phyloP scores from a whole-genome alignment of 2,329 filamentous ascomycete species.

The Neospermospora avenae region DNA sequence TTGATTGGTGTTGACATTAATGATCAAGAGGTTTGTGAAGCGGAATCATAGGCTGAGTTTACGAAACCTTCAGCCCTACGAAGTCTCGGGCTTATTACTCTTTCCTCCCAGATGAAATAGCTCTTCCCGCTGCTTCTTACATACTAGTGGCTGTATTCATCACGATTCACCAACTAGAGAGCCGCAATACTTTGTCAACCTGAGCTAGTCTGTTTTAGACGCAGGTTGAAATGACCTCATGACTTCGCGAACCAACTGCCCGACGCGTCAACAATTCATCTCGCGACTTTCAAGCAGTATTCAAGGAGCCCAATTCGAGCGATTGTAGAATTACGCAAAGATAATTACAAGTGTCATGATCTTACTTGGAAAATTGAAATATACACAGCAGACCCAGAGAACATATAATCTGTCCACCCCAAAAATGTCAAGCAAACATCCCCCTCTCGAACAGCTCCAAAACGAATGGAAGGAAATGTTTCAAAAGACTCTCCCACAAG shows the following conservation, averaged over 20 bases:
- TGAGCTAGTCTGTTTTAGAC: too few relatives aligned
- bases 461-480: constrained; percentile 27
- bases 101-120: not conserved
- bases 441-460: constrained; percentile 18
- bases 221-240: constrained; percentile 17
- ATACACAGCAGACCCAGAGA: not conserved
- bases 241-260: constrained; percentile 16
- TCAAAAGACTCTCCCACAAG: constrained; percentile 25
- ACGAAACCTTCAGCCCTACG: not conserved
- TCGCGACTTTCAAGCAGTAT: constrained; percentile 11
- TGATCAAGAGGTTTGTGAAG: not conserved
- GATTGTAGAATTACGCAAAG: not conserved
- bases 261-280: constrained; percentile 8
- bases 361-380: not conserved
- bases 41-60: not conserved
- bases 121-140: not conserved
- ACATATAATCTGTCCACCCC: not conserved
- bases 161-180: not conserved
- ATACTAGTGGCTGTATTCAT: not conserved
- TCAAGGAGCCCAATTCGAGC: not conserved
- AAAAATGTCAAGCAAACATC: not conserved
- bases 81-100: not conserved
- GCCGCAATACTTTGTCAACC: too few relatives aligned
- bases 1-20: not conserved
- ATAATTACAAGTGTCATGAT: too few relatives aligned